Conservation (phyloP, 225 moss, liverwort and hornwort species). For the Straminergon stramineum region DNA sequence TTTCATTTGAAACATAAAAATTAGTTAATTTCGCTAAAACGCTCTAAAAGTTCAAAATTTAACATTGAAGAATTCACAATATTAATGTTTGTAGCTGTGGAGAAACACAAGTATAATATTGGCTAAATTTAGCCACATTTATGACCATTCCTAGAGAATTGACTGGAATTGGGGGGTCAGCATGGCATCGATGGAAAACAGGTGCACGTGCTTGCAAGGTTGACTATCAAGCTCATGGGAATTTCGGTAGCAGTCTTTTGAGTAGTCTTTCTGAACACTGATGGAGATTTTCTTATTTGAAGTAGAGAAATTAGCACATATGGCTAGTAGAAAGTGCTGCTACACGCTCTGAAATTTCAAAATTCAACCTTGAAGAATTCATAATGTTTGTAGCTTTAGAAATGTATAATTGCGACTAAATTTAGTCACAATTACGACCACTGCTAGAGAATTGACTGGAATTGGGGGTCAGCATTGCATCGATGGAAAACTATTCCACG, state of each 20-base stretch:
- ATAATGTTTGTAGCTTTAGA: not conserved
- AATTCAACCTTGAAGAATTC: not conserved
- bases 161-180: not conserved
- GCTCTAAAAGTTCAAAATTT: not conserved
- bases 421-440: not conserved
- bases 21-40: not conserved
- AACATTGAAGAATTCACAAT: not conserved
- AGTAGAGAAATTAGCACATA: not conserved
- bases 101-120: not conserved
- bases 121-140: not conserved
- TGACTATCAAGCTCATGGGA: not conserved
- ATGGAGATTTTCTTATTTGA: not conserved
- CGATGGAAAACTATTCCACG: not conserved
- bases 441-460: not conserved
- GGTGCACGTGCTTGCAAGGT: not conserved
- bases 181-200: not conserved
- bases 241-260: not conserved
- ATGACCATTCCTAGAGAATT: not conserved
- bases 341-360: not conserved
- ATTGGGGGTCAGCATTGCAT: not conserved
- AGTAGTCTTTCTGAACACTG: not conserved
- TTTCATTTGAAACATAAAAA: not conserved
- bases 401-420: not conserved
- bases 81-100: not conserved
- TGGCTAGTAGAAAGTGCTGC: not conserved